phyloP scores from a whole-genome alignment of 1,284 basidiomycete species.

The Tremellales sp. region DNA sequence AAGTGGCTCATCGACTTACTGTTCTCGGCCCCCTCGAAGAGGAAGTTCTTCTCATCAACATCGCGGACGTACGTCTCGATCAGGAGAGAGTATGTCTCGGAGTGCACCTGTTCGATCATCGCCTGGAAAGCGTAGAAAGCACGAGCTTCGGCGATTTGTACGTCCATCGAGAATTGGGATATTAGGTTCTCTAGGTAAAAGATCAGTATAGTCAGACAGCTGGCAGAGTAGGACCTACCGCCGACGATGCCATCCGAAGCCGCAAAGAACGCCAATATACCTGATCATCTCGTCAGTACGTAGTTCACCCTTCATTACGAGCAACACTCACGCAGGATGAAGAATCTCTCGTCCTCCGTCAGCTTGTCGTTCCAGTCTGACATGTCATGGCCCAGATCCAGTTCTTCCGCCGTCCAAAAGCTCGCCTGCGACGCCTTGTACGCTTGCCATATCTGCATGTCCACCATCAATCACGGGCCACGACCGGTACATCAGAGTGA shows the following conservation, averaged over 20 bases:
- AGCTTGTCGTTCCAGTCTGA: conserved; percentile 85
- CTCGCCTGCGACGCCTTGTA: conserved; percentile 67
- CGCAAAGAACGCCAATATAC: conserved; percentile 88
- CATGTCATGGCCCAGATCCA: conserved; percentile 85
- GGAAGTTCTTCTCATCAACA: conserved; percentile 51
- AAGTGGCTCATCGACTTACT: conserved; percentile 32
- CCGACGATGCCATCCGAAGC: conserved; percentile 96
- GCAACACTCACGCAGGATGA: conserved; percentile 67
- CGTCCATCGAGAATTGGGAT: conserved; percentile 90
- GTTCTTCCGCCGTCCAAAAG: conserved; percentile 92
- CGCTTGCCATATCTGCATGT: conserved; percentile 79
- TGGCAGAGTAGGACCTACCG: conserved; percentile 49
- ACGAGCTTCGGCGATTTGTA: conserved; percentile 87
- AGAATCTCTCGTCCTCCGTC: conserved; percentile 86
- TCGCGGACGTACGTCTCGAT: conserved; percentile 59
- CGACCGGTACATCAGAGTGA: not conserved
- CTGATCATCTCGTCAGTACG: conserved; percentile 16
- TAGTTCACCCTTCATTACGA: not conserved
- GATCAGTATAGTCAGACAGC: not conserved
- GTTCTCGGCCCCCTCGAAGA: conserved; percentile 57
- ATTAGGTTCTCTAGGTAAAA: conserved; percentile 65
- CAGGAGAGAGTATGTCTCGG: conserved; percentile 57
- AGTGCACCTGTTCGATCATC: conserved; percentile 76
- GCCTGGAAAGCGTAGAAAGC: conserved; percentile 98
- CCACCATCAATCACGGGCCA: not conserved